Evolutionary conservation across 2,329 filamentous ascomycete genomes (phyloP).

Genomic region (Cordyceps fumosorosea): DNA sequence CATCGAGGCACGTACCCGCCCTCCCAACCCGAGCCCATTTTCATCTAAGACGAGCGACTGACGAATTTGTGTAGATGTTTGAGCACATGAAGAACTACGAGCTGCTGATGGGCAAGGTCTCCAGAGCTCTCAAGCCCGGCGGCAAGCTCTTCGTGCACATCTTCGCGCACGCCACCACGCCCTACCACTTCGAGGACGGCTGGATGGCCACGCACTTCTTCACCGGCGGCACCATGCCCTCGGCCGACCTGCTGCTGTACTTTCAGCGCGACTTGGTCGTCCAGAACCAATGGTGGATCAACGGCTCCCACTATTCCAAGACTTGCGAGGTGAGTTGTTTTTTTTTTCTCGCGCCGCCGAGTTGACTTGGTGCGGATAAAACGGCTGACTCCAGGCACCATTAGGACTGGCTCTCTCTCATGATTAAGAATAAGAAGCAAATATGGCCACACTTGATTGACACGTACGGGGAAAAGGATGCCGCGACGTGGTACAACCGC

Average conservation of each 20-base stretch:
- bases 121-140: constrained; percentile 49
- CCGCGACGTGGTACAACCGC: constrained; percentile 57
- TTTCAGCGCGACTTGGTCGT: constrained; percentile 58
- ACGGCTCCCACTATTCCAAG: constrained; percentile 59
- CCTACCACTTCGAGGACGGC: constrained; percentile 64
- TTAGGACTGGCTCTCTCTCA: constrained; percentile 55
- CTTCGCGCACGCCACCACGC: constrained; percentile 56
- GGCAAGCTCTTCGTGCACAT: constrained; percentile 67
- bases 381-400: neutral
- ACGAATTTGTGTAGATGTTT: constrained; percentile 45
- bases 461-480: constrained; percentile 57
- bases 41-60: neutral
- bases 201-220: constrained; percentile 74
- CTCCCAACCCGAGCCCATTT: neutral
- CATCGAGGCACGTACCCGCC: constrained; percentile 42
- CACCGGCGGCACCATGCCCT: constrained; percentile 66
- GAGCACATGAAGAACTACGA: constrained; percentile 76
- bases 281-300: constrained; percentile 64
- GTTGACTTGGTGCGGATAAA: neutral
- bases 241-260: constrained; percentile 57
- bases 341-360: neutral
- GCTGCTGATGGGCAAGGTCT: constrained; percentile 57
- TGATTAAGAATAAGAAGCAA: constrained; percentile 50
- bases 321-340: constrained; percentile 53
- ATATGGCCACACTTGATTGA: constrained; percentile 59